A percentile compares a stretch with the other conserved stretches of the same genome.
Evolutionary conservation across 2,329 filamentous ascomycete species (phyloP).

Genomic region (Botryotinia convoluta): DNA sequence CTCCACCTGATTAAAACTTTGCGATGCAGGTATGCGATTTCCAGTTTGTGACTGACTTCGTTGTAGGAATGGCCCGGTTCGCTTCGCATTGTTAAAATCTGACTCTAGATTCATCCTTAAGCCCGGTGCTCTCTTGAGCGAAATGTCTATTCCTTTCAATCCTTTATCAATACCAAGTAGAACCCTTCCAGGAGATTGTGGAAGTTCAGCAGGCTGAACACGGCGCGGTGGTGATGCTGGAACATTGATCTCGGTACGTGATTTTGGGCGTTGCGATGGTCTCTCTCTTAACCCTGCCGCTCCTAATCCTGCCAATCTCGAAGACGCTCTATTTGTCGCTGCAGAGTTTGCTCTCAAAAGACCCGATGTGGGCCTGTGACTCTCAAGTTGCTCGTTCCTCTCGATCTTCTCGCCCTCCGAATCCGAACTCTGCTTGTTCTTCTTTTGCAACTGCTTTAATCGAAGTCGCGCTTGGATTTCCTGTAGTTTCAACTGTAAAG

Average conservation of each 20-base stretch:
- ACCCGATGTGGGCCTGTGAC: slow-evolving; percentile 23
- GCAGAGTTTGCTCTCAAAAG: slow-evolving; percentile 30
- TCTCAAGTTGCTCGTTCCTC: slow-evolving; percentile 11
- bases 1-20: slow-evolving; percentile 31
- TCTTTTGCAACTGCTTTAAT: slow-evolving; percentile 80
- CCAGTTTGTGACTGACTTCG: slow-evolving; percentile 40
- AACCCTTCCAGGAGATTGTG: slow-evolving; percentile 75
- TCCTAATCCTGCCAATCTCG: slow-evolving; percentile 29
- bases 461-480: slow-evolving; percentile 86
- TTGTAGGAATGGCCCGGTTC: slow-evolving; percentile 45
- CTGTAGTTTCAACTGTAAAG: slow-evolving; percentile 77
- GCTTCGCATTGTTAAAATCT: slow-evolving; percentile 35
- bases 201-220: slow-evolving; percentile 49
- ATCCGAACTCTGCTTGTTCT: slow-evolving; percentile 41
- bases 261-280: slow-evolving; percentile 33
- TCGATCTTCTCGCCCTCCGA: slow-evolving; percentile 31
- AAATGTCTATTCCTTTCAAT: slow-evolving; percentile 75
- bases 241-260: slow-evolving; percentile 60
- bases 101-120: slow-evolving; percentile 40
- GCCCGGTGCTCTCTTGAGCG: slow-evolving; percentile 69
- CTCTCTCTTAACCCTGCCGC: slow-evolving; percentile 21
- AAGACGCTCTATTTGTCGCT: slow-evolving; percentile 31
- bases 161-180: slow-evolving; percentile 89
- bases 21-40: slow-evolving; percentile 27
- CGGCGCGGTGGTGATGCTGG: slow-evolving; percentile 70